phyloP scores from a whole-genome alignment of 345 rosid species.

The Crucihimalaya himalaica region DNA sequence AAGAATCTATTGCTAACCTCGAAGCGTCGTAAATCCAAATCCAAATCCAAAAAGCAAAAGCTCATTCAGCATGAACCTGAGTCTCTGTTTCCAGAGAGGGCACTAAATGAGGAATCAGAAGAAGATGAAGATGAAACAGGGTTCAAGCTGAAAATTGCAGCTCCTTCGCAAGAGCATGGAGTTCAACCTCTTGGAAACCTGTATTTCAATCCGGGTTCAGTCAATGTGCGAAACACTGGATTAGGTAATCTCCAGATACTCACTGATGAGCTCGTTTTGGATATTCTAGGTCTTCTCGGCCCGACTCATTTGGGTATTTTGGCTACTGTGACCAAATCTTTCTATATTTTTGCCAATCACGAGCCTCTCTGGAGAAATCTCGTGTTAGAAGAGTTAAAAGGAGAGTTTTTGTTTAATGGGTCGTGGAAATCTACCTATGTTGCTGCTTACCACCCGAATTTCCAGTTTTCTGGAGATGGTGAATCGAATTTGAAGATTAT shows the following conservation, averaged over 20 bases:
- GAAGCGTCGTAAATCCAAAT: conserved; percentile 38
- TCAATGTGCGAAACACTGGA: conserved; percentile 77
- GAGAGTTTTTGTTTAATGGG: conserved; percentile 59
- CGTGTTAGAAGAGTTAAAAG: conserved; percentile 61
- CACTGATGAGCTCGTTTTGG: conserved; percentile 82
- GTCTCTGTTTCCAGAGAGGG: conserved; percentile 6
- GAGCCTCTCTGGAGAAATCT: conserved; percentile 92
- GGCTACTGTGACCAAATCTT: conserved; percentile 73
- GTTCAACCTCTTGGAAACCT: conserved; percentile 93
- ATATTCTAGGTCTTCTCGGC: conserved; percentile 66
- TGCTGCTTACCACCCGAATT: conserved; percentile 47
- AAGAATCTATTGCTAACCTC: conserved; percentile 41
- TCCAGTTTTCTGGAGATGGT: conserved; percentile 17
- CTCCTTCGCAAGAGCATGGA: conserved; percentile 58
- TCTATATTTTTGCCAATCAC: conserved; percentile 69
- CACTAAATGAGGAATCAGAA: neutral
- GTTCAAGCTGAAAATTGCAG: conserved; percentile 60
- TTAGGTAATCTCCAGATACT: conserved; percentile 71
- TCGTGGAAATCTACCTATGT: conserved; percentile 83
- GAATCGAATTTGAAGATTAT: conserved; percentile 52
- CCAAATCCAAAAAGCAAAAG: conserved; percentile 40
- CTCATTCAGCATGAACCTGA: conserved; percentile 10
- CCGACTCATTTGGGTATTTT: conserved; percentile 64
- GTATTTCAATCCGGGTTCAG: conserved; percentile 51
- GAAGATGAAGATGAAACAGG: conserved; percentile 51